phyloP scores from a whole-genome alignment of 768 basidiomycete species.

The Glaciozyma antarctica region DNA sequence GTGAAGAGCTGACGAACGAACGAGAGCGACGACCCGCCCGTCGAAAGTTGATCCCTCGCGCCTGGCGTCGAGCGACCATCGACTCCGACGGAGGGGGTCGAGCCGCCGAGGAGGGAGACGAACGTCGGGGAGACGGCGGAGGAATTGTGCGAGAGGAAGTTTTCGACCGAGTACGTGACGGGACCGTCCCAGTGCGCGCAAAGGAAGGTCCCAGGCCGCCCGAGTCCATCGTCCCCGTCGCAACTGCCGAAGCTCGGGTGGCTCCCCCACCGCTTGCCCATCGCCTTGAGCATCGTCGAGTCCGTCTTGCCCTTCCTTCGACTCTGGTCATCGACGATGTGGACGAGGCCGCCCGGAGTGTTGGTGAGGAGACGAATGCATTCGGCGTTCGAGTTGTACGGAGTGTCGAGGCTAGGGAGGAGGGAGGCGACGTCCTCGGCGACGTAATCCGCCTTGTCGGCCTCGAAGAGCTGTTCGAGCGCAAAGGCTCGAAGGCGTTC shows the following conservation, averaged over 20 bases:
- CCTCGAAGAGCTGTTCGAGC: conserved; percentile 69
- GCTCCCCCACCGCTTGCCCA: conserved; percentile 86
- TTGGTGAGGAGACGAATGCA: conserved; percentile 78
- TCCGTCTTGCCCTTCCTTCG: conserved; percentile 82
- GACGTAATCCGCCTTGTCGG: conserved; percentile 69
- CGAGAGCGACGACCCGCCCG: conserved; percentile 72
- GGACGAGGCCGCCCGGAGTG: conserved; percentile 78
- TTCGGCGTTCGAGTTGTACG: conserved; percentile 85
- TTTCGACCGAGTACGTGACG: conserved; percentile 82
- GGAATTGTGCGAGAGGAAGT: conserved; percentile 77
- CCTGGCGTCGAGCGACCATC: conserved; percentile 24
- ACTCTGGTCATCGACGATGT: conserved; percentile 97
- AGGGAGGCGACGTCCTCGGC: conserved; percentile 64
- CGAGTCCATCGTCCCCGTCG: conserved; percentile 31
- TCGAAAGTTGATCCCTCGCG: conserved; percentile 47
- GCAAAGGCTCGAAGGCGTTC: conserved; percentile 80
- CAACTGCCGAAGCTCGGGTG: conserved; percentile 62
- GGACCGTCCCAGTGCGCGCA: conserved; percentile 85
- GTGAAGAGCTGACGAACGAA: conserved; percentile 87
- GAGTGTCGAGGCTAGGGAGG: conserved; percentile 48
- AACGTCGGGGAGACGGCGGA: conserved; percentile 89
- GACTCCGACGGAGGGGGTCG: background rate
- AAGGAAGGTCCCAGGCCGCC: conserved; percentile 76
- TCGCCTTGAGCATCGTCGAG: conserved; percentile 86
- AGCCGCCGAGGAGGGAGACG: conserved; percentile 72